Evolutionary conservation across 495 filamentous ascomycete species (phyloP).

Genomic region (Xeromyces bisporus): DNA sequence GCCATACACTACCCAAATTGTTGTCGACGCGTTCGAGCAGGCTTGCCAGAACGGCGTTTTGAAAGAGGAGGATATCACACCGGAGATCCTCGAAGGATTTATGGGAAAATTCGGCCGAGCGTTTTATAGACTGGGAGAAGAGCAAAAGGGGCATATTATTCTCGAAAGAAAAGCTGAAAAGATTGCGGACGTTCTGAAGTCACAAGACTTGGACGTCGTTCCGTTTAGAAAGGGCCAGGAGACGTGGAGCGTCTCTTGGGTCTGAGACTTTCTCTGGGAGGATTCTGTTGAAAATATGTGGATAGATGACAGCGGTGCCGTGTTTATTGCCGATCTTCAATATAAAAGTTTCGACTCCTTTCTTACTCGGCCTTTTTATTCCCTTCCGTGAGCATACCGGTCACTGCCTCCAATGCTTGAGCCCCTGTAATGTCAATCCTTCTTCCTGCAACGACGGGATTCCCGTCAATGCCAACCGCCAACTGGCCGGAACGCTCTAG

Average conservation of each 20-base stretch:
- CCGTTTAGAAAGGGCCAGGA: constrained; percentile 51
- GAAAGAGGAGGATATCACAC: constrained; percentile 47
- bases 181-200: constrained; percentile 34
- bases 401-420: constrained; percentile 29
- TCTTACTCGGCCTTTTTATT: constrained; percentile 10
- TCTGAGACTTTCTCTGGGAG: constrained; percentile 7
- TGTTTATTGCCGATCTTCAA: constrained; percentile 3
- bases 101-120: constrained; percentile 52
- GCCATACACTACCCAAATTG: constrained; percentile 61
- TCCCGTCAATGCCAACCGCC: constrained; percentile 20
- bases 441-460: constrained; percentile 22
- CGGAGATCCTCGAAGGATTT: constrained; percentile 56
- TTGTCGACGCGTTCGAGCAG: constrained; percentile 57
- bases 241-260: constrained; percentile 44
- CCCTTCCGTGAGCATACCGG: constrained; percentile 24
- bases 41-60: constrained; percentile 50
- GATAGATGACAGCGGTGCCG: constrained; percentile 1
- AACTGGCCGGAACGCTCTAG: constrained; percentile 29
- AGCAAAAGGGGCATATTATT: constrained; percentile 40
- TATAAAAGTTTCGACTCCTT: constrained; percentile 1
- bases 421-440: constrained; percentile 27
- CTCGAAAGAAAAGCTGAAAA: constrained; percentile 43
- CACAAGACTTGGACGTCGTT: constrained; percentile 44
- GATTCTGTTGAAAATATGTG: too few species aligned
- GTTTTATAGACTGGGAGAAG: constrained; percentile 46